Conservation (phyloP, 1,284 basidiomycete genomes). For the Ustilago bromivora region DNA sequence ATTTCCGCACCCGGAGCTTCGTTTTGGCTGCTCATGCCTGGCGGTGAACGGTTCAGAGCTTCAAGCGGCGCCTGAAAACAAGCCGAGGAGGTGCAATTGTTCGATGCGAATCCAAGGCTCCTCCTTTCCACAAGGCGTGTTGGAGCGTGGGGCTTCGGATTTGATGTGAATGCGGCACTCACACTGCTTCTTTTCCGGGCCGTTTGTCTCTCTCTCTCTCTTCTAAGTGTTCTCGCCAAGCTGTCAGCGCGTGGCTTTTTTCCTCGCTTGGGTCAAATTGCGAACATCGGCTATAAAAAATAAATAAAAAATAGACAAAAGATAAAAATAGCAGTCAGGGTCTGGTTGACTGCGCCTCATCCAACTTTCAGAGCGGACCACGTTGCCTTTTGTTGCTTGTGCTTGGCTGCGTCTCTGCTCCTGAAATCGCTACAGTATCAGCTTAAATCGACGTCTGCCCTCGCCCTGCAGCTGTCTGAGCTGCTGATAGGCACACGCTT, state of each 20-base stretch:
- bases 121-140: too few relatives aligned
- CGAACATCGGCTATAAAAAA: background rate
- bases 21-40: too few relatives aligned
- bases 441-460: background rate
- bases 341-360: background rate
- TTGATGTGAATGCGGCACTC: too few relatives aligned
- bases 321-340: background rate
- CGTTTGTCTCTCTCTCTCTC: too few relatives aligned
- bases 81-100: too few relatives aligned
- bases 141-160: too few relatives aligned
- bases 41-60: too few relatives aligned
- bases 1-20: too few relatives aligned
- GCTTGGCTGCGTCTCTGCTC: conserved; percentile 2
- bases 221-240: background rate
- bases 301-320: background rate
- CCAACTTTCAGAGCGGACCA: background rate
- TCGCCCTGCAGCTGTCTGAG: background rate
- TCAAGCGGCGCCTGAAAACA: too few relatives aligned
- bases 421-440: background rate
- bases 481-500: background rate
- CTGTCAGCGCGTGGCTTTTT: conserved; percentile 5
- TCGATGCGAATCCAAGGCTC: too few relatives aligned
- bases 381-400: conserved; percentile 3
- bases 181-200: too few relatives aligned
- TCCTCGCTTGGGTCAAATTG: conserved; percentile 2